Percentiles rank a stretch among this genome's conserved stretches.
These are phyloP conservation scores for Rhizomucor miehei DNA, from an alignment of 371 early-diverging fungal species.

Conservation along the genomic window DNA sequence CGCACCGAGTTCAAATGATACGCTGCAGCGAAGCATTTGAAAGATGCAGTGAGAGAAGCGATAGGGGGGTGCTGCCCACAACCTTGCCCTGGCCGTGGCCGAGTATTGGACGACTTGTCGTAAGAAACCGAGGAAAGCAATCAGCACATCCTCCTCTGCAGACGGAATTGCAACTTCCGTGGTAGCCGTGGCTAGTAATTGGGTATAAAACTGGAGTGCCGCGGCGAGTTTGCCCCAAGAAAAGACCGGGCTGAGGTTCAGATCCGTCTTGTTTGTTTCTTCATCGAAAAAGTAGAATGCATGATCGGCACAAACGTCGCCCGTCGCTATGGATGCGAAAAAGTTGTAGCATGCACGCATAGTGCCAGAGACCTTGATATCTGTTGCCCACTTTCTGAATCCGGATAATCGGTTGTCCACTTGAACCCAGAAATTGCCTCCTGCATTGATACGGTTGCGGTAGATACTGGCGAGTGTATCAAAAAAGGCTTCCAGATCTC, in stretches of 20 bases:
- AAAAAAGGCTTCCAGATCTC: slow-evolving; percentile 66
- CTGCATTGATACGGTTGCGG: slow-evolving; percentile 70
- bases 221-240: slow-evolving; percentile 44
- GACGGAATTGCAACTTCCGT: slow-evolving; percentile 16
- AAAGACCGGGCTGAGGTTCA: slow-evolving; percentile 23
- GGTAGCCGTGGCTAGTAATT: slow-evolving; percentile 11
- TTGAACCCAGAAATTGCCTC: slow-evolving; percentile 73
- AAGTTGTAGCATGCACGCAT: slow-evolving; percentile 36
- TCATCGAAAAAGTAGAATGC: slow-evolving; percentile 27
- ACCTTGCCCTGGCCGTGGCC: slow-evolving; percentile 20
- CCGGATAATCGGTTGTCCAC: slow-evolving; percentile 56
- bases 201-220: slow-evolving; percentile 31
- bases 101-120: slow-evolving; percentile 42
- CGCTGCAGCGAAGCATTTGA: slow-evolving; percentile 21
- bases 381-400: slow-evolving; percentile 75
- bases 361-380: slow-evolving; percentile 30
- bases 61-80: slow-evolving; percentile 27
- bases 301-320: slow-evolving; percentile 28
- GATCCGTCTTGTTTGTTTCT: slow-evolving; percentile 16
- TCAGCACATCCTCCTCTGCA: slow-evolving; percentile 28
- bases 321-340: slow-evolving; percentile 37
- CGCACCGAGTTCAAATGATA: slow-evolving; percentile 31
- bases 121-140: slow-evolving; percentile 27
- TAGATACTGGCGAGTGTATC: slow-evolving; percentile 69
- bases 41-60: slow-evolving; percentile 9